Evolutionary conservation across 2,329 filamentous ascomycete species (phyloP).

Genomic region (Monosporascus sp.): DNA sequence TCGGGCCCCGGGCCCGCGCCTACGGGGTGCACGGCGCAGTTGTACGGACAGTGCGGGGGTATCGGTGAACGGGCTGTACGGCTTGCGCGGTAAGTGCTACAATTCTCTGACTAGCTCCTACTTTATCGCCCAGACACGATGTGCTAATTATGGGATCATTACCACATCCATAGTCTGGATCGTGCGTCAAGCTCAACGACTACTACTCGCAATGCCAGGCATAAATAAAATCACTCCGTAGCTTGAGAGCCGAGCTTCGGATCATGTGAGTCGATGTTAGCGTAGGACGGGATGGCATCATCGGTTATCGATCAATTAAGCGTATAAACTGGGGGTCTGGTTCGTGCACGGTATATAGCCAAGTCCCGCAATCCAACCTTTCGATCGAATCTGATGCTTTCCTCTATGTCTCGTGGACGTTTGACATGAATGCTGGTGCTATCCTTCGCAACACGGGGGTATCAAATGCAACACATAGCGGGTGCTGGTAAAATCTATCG

Average conservation of each 20-base stretch:
- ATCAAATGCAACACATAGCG: background rate
- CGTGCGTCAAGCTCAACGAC: conserved; percentile 18
- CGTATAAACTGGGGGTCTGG: no score
- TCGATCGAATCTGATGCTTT: no score
- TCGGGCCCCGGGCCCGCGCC: conserved; percentile 4
- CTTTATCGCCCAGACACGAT: background rate
- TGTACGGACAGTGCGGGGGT: conserved; percentile 22
- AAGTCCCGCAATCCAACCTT: no score
- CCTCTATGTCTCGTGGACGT: no score
- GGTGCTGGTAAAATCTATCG: background rate
- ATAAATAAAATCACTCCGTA: background rate
- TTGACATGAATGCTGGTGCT: no score
- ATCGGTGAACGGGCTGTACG: conserved; percentile 19
- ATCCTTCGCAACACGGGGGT: background rate
- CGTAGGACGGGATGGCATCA: no score
- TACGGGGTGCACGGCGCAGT: conserved; percentile 12
- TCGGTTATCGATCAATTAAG: no score
- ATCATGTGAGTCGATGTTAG: background rate
- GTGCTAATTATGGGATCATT: conserved; percentile 6
- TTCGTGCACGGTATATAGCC: no score
- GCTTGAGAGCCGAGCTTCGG: no score
- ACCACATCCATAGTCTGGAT: conserved; percentile 9
- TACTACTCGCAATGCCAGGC: conserved; percentile 22
- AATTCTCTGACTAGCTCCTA: background rate
- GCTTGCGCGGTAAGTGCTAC: conserved; percentile 17